Base-by-base conservation (phyloP, 176 grass and related monocot genomes). In the Musa beccarii region DNA sequence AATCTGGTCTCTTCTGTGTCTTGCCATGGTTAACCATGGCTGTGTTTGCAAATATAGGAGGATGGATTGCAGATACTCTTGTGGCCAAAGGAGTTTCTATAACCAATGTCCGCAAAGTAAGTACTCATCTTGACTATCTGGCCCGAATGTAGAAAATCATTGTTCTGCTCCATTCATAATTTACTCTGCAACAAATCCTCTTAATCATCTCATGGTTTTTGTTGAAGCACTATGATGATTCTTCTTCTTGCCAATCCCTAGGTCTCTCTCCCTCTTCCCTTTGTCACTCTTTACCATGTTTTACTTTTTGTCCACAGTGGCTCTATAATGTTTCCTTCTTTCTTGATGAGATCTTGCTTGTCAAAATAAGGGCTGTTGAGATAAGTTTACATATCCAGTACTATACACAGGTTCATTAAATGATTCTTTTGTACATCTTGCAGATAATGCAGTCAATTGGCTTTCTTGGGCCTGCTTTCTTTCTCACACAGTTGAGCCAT, bases 371-470 rank as follows among this genome's bases (percentile, higher is more conserved):
- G 55, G 16, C 57, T n/a, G 17, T 61, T 61, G 17, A 19, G n/a
- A 15, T 26, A 69, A 28, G 67, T 69, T 14, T 73, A 28, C 2
- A 73, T 56, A 14, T 24, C 52, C 49, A n/a, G 22, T 8, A 43
- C 34, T 43, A 43, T 43, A 43, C 34, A 6, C 34, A 6, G 34
- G 68, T 65, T 52, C 43, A 72, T 53, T 19, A 53, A 25, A 75
- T 65, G 52, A 13, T 68, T 26, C 49, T 52, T 66, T 78, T 8
- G 11, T 78, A 8, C 25, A 43, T 79, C 54, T 26, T 72, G 63
- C 59, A 97, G 90, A 97, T 97, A 85, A 97, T 97, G 94, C 94
- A 97, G 79, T 87, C 94, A n/a, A 93, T 97, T 78, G 94, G 94
- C 56, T 97, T 97, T 76, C 86, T 97, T 49, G 94, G 94, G 26